Evolutionary conservation across 2,329 filamentous ascomycete species (phyloP), one percentile per base, ranked within the genome.

Genomic region (Aspergillus hortae): DNA sequence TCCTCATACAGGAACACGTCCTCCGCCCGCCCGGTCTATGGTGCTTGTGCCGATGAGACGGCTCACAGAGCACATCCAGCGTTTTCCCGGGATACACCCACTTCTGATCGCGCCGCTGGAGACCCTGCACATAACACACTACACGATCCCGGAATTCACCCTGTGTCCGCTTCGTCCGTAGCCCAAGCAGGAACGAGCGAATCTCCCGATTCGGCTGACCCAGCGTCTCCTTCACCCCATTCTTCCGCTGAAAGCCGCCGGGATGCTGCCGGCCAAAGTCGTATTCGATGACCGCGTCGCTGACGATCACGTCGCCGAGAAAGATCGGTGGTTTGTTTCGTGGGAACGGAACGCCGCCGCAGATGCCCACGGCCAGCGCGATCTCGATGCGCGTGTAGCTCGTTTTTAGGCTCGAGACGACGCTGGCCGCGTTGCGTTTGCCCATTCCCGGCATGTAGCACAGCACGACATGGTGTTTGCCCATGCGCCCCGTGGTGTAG

Each of bases 291-390:
- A 68, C 43, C 2, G 46, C 44, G 9, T 53, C 57, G 55, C 65
- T 64, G 47, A 69, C 61, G 23, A 66, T 52, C 2, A 67, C 58
- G 53, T 70, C 65, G 9, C 67, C 66, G 4, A 69, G 58, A 2
- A 60, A 48, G 33, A 67, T 61, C 3, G 14, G 14, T n/a, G 14
- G 35, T 6, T 38, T n/a, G 14, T 38, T n/a, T 4, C 14, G 35
- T 4, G 35, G 35, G 14, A 17, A 17, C 35, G 35, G 35, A 5
- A 17, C 35, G 14, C 35, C 35, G 5, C 35, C 35, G 35, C 35
- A 38, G 35, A 38, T 38, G 15, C 35, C 35, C 1, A 38, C 35
- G 15, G 15, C 35, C 14, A 38, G 11, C 6, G 35, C 35, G 15
- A 38, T n/a, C 35, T 38, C 35, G 15, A 38, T 38, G 14, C 35